Conservation (phyloP, 345 rosid species). For the Linum lewisii region DNA sequence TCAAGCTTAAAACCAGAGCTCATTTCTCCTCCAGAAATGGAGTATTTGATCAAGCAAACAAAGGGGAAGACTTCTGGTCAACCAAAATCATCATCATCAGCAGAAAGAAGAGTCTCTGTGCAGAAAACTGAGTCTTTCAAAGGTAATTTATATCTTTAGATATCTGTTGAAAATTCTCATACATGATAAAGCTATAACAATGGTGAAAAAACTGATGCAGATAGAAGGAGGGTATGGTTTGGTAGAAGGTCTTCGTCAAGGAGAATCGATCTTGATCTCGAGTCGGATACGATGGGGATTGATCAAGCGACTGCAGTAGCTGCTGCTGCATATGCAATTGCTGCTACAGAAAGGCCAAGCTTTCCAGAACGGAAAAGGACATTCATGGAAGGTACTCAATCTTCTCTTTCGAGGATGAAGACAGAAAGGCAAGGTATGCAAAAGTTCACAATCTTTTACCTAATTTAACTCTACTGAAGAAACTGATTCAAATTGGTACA, state of each 20-base stretch:
- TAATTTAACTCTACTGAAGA: not conserved
- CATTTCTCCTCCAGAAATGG: slow-evolving; percentile 16
- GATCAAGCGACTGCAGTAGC: slow-evolving; percentile 37
- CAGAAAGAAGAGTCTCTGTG: slow-evolving; percentile 16
- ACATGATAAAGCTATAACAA: not conserved
- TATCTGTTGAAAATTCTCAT: slow-evolving; percentile 8
- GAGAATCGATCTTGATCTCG: slow-evolving; percentile 26
- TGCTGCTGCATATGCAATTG: slow-evolving; percentile 39
- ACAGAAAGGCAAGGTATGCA: slow-evolving; percentile 21
- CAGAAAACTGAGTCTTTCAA: slow-evolving; percentile 30
- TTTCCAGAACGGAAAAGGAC: slow-evolving; percentile 11
- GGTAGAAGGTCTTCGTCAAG: slow-evolving; percentile 26
- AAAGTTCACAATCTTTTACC: not conserved
- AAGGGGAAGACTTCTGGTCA: slow-evolving; percentile 28
- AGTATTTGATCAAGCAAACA: slow-evolving; percentile 25
- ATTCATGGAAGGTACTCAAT: slow-evolving; percentile 3
- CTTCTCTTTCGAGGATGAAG: slow-evolving; percentile 14
- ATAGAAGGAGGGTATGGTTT: slow-evolving; percentile 39
- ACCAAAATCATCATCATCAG: slow-evolving; percentile 4
- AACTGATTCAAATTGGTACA: not conserved
- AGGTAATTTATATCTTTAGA: slow-evolving; percentile 29
- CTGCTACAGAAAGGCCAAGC: slow-evolving; percentile 12
- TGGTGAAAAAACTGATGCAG: slow-evolving; percentile 19
- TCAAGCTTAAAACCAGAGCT: not conserved
- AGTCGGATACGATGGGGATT: slow-evolving; percentile 11